Percentiles rank a stretch among this genome's conserved stretches.
Evolutionary conservation across 768 basidiomycete species (phyloP).

Genomic region (Trametopsis cervina): DNA sequence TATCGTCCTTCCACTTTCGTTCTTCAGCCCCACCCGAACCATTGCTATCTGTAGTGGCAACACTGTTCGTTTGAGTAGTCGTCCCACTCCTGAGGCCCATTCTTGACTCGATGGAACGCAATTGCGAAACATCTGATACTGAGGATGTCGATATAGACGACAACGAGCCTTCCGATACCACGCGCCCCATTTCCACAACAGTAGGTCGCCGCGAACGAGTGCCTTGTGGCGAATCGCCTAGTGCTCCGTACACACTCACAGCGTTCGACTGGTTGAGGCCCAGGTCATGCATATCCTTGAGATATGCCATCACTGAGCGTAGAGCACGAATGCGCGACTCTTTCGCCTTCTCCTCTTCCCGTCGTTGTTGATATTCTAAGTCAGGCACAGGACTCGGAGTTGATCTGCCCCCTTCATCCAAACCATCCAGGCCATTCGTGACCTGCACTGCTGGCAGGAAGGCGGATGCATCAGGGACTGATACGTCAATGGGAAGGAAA

Average conservation of each 20-base stretch:
- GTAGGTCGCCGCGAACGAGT: slow-evolving; percentile 63
- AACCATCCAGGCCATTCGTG: slow-evolving; percentile 29
- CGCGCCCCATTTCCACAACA: slow-evolving; percentile 48
- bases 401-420: slow-evolving; percentile 22
- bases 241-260: slow-evolving; percentile 51
- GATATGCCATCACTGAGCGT: slow-evolving; percentile 90
- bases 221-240: slow-evolving; percentile 34
- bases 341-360: slow-evolving; percentile 64
- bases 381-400: slow-evolving; percentile 38
- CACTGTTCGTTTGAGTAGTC: slow-evolving; percentile 61
- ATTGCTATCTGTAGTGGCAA: slow-evolving; percentile 68
- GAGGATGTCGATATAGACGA: slow-evolving; percentile 39
- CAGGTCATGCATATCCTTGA: slow-evolving; percentile 93
- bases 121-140: slow-evolving; percentile 36
- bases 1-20: slow-evolving; percentile 89
- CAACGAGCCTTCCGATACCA: slow-evolving; percentile 39
- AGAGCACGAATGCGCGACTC: slow-evolving; percentile 77
- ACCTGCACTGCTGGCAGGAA: slow-evolving; percentile 49
- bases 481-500: slow-evolving; percentile 80
- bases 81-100: slow-evolving; percentile 51
- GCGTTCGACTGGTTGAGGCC: slow-evolving; percentile 54
- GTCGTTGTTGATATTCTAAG: slow-evolving; percentile 44
- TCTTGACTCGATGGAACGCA: slow-evolving; percentile 63
- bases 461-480: slow-evolving; percentile 56
- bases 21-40: slow-evolving; percentile 58